Evolutionary conservation across 169 alveolate genomes (phyloP).

Genomic region (Neospora caninum): DNA sequence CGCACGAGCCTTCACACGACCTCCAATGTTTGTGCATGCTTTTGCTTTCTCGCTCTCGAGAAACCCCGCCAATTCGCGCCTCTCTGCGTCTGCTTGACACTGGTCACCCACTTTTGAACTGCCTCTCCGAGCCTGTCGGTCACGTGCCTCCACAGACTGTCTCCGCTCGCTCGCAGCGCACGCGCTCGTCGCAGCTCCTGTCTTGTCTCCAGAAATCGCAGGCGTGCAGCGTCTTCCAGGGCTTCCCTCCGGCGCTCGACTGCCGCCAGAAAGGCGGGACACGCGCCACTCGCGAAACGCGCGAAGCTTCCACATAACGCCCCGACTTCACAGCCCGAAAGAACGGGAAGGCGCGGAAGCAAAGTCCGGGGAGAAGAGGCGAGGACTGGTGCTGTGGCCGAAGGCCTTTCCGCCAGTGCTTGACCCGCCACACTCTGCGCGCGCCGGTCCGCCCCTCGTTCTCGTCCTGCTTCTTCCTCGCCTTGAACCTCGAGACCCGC

Average conservation of each 20-base stretch:
- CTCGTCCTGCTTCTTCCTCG: neutral
- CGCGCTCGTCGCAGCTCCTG: neutral
- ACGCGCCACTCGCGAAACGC: neutral
- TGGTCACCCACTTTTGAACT: neutral
- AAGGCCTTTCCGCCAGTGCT: too few relatives aligned
- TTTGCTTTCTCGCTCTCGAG: too few relatives aligned
- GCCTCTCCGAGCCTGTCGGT: slow-evolving; percentile 11
- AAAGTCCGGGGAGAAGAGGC: neutral
- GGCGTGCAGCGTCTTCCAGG: neutral
- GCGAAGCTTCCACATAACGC: neutral
- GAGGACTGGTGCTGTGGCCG: neutral
- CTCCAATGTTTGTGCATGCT: too few relatives aligned
- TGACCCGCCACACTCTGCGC: too few relatives aligned
- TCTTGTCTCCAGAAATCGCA: neutral
- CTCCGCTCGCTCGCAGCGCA: neutral
- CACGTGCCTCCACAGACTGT: slow-evolving; percentile 34
- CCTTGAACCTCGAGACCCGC: neutral
- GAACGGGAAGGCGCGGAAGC: neutral
- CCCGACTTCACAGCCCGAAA: neutral
- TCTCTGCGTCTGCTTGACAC: too few relatives aligned
- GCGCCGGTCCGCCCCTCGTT: too few relatives aligned
- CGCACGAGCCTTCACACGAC: too few relatives aligned
- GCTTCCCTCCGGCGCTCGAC: neutral
- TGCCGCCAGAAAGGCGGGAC: neutral
- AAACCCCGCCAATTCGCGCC: too few relatives aligned